Conservation (phyloP, 1,284 basidiomycete genomes). For the Ustilago xerochloae region DNA sequence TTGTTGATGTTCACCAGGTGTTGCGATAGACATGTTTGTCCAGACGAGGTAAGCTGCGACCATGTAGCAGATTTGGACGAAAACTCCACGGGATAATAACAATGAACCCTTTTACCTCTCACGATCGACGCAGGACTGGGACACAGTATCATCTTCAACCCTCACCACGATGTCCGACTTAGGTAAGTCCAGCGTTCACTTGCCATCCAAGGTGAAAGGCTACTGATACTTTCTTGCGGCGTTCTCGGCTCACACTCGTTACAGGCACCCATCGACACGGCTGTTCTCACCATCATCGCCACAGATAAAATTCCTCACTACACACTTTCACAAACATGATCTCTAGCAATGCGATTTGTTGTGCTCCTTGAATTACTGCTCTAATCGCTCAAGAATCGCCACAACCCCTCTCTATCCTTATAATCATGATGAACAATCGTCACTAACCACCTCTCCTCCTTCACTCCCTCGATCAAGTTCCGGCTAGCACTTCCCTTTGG, state of each 20-base stretch:
- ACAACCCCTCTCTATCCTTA: conserved; percentile 82
- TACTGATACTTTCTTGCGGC: too few relatives aligned
- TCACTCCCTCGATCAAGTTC: conserved; percentile 78
- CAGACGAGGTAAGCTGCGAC: not conserved
- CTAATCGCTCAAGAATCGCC: conserved; percentile 70
- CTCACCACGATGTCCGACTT: not conserved
- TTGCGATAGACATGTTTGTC: not conserved
- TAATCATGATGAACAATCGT: conserved; percentile 95
- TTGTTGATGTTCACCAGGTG: not conserved
- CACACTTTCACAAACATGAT: not conserved
- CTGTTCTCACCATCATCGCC: conserved; percentile 10
- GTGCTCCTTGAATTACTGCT: not conserved
- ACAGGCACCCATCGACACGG: conserved; percentile 1
- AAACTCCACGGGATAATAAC: too few relatives aligned
- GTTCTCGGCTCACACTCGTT: not conserved
- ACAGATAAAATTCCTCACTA: not conserved
- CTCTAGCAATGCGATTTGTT: not conserved
- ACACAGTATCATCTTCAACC: conserved; percentile 24
- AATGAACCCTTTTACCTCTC: too few relatives aligned
- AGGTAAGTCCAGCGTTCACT: not conserved
- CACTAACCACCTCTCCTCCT: conserved; percentile 85
- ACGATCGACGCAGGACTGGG: conserved; percentile 24
- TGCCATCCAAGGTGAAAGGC: too few relatives aligned
- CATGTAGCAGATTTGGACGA: too few relatives aligned
- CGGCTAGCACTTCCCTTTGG: conserved; percentile 80